These are phyloP conservation scores for Beauveria medogensis DNA, from an alignment of 2,329 filamentous ascomycete species.

Conservation along the genomic window DNA sequence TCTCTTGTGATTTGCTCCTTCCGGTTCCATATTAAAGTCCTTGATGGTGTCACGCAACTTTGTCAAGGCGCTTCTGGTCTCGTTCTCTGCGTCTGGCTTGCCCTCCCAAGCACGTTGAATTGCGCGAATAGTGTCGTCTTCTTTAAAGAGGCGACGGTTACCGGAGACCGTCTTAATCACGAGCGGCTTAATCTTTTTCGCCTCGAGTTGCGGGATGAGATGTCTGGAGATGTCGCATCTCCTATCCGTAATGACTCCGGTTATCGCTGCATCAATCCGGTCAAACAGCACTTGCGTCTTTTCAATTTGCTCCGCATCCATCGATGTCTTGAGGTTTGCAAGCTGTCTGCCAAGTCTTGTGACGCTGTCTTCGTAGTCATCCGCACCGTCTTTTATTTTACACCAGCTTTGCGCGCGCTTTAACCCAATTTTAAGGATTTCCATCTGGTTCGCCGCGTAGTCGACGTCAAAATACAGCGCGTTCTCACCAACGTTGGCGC, in stretches of 20 bases:
- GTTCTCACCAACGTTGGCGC: background rate
- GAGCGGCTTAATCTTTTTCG: background rate
- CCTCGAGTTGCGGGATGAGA: background rate
- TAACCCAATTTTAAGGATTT: background rate
- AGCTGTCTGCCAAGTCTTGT: background rate
- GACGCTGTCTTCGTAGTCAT: background rate
- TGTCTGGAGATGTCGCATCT: background rate
- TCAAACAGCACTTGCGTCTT: background rate
- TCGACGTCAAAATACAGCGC: background rate
- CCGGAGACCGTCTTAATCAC: background rate
- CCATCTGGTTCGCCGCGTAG: background rate
- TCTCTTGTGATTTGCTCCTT: background rate
- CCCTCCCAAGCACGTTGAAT: background rate
- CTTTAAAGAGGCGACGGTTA: background rate
- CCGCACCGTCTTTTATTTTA: background rate
- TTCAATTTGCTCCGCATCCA: background rate
- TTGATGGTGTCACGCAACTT: background rate
- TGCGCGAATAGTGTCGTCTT: background rate
- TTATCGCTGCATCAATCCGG: background rate
- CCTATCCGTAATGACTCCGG: background rate
- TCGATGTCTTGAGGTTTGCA: background rate
- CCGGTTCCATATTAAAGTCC: too few relatives aligned
- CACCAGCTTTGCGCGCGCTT: background rate
- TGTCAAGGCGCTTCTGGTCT: background rate
- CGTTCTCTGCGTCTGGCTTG: background rate